Evolutionary conservation across 768 basidiomycete genomes (phyloP), one percentile per base, ranked within the genome.

Genomic region (Amanita muscaria): DNA sequence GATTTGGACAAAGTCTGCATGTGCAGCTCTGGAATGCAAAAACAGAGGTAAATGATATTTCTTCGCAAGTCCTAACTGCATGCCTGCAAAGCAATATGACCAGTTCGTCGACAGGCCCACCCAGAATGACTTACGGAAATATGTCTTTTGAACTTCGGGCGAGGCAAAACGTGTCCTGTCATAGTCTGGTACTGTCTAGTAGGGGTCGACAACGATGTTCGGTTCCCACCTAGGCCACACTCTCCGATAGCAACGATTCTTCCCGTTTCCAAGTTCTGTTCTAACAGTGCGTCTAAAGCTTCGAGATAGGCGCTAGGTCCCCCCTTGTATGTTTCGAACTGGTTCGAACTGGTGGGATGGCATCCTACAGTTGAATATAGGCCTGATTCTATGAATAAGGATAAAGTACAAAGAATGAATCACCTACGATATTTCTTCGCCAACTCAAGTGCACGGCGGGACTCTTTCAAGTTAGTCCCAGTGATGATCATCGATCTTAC

Each of bases 11-110:
- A 90, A 69, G 52, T 89, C 88, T 2, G 51, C 34, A 53, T 88
- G 86, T 1, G 84, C 80, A n/a, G 80, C 75, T 15, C 88, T 74
- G 1, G 80, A 88, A 59, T 90, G 88, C 3, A 91, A 69, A 60
- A 90, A 90, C 16, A 91, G 59, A 0, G 88, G 88, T 7, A 91
- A 69, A 51, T 75, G 69, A 53, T 82, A 73, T 54, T 79, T 81
- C 56, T 82, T 79, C 3, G 85, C 81, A 5, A 90, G 64, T 1
- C 55, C 47, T 5, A 91, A 68, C 50, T 90, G 44, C 18, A 35
- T 25, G 10, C 36, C 44, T 45, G 16, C 12, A 7, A 14, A 38
- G 37, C 16, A 10, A 27, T 43, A 15, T 27, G 12, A 30, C 19
- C 12, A 22, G 11, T n/a, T 10, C 7, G 11, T 10, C 6, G 14